phyloP scores from a whole-genome alignment of 805 yeast species.

The Nakazawaea wyomingensis region DNA sequence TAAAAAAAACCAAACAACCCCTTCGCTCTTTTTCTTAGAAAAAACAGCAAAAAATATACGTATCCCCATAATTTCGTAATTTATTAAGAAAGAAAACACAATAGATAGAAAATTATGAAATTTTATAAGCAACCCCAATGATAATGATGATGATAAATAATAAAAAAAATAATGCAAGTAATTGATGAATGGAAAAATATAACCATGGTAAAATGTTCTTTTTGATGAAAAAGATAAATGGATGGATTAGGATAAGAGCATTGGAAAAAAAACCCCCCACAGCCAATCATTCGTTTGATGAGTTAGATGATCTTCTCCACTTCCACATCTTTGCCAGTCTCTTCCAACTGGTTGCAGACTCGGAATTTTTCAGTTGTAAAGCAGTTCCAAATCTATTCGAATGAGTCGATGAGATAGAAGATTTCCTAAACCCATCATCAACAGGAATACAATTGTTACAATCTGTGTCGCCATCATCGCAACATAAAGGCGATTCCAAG shows the following conservation, averaged over 20 bases:
- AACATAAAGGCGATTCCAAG: no score
- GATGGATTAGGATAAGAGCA: no score
- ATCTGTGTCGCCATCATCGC: background rate
- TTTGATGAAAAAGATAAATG: no score
- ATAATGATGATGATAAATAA: background rate
- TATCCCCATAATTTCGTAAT: no score
- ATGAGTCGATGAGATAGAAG: slow-evolving; percentile 18
- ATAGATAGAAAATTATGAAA: background rate
- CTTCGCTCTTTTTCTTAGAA: no score
- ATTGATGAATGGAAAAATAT: no score
- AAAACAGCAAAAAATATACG: no score
- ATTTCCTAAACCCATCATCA: background rate
- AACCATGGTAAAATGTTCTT: no score
- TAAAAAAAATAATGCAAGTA: background rate
- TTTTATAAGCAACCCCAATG: background rate
- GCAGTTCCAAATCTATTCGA: slow-evolving; percentile 20
- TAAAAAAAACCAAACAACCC: background rate
- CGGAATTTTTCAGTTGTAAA: slow-evolving; percentile 10
- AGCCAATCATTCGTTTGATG: slow-evolving; percentile 1
- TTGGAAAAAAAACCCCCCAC: background rate
- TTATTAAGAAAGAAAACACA: background rate
- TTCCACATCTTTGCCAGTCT: slow-evolving; percentile 21
- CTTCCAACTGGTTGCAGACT: slow-evolving; percentile 12
- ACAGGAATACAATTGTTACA: background rate
- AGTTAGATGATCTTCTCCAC: slow-evolving; percentile 26